Evolutionary conservation across 257 asterid species (phyloP), one percentile per base, ranked within the genome.

Genomic region (Solanum chmielewskii): DNA sequence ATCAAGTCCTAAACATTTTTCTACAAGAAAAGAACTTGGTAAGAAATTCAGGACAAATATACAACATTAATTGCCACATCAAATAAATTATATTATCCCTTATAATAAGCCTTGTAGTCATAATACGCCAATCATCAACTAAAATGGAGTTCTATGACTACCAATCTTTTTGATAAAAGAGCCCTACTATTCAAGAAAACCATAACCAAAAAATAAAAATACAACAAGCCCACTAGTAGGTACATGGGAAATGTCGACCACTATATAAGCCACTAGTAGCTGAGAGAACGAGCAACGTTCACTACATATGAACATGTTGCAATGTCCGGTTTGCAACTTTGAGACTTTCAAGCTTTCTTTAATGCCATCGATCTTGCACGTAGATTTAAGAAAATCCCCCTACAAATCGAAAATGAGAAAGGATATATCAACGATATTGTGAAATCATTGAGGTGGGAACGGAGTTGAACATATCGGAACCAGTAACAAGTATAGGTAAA

Each of bases 311-410:
- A 47, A 27, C 15, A 45, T 80, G 27, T 27, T 15, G 16, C 66
- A 42, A 47, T 80, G 68, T 16, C 18, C 44, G 0, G 13, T 27
- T 45, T 78, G 84, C 84, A 78, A 4, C 64, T 25, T 78, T 47
- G 66, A 45, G 42, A 80, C 39, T 16, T 47, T 92, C 88, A 92
- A 82, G 89, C 92, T 87, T 91, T 93, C 85, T 93, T 90, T 64
- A 93, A 59, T 15, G 98, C 47, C 92, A 88, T 25, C 47, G 99
- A 90, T 86, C 90, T 94, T n/a, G 99, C 98, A 73, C 92, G 92
- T 45, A 96, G 93, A 90, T 93, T 96, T 91, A 96, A 88, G 74
- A 92, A 95, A 88, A 96, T 93, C 62, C 95, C 98, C 99, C 99
- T 95, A 90, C 27, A 86, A 90, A 74, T 74, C 4, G 27, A 44